A percentile compares a stretch with the other conserved stretches of the same genome.
phyloP scores from a whole-genome alignment of 164 flowering plant genomes.

The Aristolochia californica region DNA sequence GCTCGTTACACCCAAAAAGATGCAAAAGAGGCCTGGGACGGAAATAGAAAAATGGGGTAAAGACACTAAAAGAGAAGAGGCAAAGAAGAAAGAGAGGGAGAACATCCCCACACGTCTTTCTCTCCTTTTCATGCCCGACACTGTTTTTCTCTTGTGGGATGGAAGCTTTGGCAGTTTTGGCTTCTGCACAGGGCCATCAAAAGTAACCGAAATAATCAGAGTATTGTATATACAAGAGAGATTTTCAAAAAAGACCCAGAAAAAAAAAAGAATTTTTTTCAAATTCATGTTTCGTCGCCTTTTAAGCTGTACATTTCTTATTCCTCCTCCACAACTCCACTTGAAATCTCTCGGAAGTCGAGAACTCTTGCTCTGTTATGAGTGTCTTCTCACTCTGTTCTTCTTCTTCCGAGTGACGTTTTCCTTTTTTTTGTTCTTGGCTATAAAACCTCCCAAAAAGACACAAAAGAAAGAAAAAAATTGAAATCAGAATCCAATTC shows the following conservation, averaged over 20 bases:
- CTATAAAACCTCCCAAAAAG: not conserved
- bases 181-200: not conserved
- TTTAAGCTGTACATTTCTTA: conserved; percentile 12
- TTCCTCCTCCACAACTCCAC: conserved; percentile 4
- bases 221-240: not conserved
- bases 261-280: conserved; percentile 1
- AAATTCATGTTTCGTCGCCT: conserved; percentile 2
- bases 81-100: no score
- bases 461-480: not conserved
- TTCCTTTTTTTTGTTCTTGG: no score
- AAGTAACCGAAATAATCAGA: not conserved
- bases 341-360: conserved; percentile 4
- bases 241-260: no score
- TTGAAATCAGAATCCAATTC: conserved; percentile 5
- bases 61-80: no score
- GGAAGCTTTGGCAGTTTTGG: not conserved
- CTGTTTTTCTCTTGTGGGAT: not conserved
- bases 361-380: not conserved
- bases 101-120: conserved; percentile 5
- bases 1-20: not conserved
- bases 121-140: conserved; percentile 9
- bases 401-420: no score
- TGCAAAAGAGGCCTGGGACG: no score
- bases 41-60: no score
- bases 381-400: no score